Evolutionary conservation across 495 filamentous ascomycete species (phyloP), one percentile per base, ranked within the genome.

Genomic region (Penicillium canariense): DNA sequence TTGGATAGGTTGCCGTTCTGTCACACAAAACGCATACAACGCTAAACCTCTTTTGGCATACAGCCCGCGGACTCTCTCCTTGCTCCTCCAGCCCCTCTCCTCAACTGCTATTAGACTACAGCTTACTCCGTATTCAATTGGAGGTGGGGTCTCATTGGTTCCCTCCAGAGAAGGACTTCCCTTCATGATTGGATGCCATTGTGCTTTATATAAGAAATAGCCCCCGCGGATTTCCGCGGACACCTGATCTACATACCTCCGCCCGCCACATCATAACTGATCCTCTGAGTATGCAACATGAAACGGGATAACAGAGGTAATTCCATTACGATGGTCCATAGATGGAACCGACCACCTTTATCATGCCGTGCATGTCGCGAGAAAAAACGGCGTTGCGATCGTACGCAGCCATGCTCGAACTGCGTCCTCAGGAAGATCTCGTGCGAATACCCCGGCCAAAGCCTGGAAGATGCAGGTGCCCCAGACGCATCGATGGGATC

Each of bases 311-410:
- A 35, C 9, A 15, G n/a, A 28, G 57, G 59, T 1, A 39, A 52
- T 31, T 48, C 59, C 2, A 45, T 61, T 6, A 26, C 44, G 15
- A 53, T 51, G 48, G 48, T 54, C 12, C 52, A 60, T 20, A 46
- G 50, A 28, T 66, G 60, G 65, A 50, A 35, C 17, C 46, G 58
- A 36, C 54, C 63, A 10, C 48, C 59, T 1, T 28, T 61, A 32
- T 65, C 66, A 4, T 71, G 66, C 26, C 31, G 27, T 11, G 47
- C 52, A 5, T 69, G 68, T 52, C 62, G 66, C 10, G 53, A 59
- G 17, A 63, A 66, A 48, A 68, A 69, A 32, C 47, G 58, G 8
- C 62, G 66, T 7, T 71, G 68, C 44, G 64, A 69, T 43, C 60
- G 64, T 11, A 31, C 23, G 10, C 60, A 64, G 45, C 68, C 68